Percentiles rank a stretch among this genome's conserved stretches.
Conservation (phyloP, 1,139 yeast species). For the Kurtzmaniella quercitrusa region DNA sequence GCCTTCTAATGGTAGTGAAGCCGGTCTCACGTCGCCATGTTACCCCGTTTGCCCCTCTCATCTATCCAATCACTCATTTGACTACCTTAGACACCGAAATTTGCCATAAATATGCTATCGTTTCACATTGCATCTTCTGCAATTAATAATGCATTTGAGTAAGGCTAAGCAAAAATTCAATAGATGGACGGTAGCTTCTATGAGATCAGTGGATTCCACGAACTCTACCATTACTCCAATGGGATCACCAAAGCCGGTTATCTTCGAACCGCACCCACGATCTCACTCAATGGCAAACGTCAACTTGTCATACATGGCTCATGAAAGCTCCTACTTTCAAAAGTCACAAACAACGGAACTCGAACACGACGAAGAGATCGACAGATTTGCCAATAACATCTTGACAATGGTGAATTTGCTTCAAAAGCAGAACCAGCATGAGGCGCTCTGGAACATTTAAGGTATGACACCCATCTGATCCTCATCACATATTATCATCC, state of each 20-base stretch:
- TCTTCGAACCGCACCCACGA: constrained; percentile 1
- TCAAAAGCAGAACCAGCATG: constrained; percentile 2
- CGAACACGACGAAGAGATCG: constrained; percentile 5
- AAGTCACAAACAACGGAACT: not conserved
- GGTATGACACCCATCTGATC: not conserved
- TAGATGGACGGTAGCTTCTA: not conserved
- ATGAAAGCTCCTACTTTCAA: not conserved
- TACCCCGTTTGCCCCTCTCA: not conserved
- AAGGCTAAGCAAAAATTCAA: not conserved
- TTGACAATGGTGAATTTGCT: constrained; percentile 4
- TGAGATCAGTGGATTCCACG: not conserved
- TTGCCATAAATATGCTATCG: not conserved
- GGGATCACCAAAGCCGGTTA: not conserved
- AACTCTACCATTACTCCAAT: not conserved
- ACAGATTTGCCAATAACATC: constrained; percentile 6
- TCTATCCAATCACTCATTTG: too few species aligned
- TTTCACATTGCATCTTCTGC: not conserved
- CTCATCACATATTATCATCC: not conserved
- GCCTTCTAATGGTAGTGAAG: not conserved
- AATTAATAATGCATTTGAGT: not conserved
- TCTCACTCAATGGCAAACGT: constrained; percentile 1
- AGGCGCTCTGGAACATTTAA: constrained; percentile 4
- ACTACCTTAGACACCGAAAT: not conserved
- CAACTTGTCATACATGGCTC: not conserved
- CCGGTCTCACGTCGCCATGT: not conserved